Base-by-base conservation (phyloP, 1,284 basidiomycete species). In the Vanrija humicola region DNA sequence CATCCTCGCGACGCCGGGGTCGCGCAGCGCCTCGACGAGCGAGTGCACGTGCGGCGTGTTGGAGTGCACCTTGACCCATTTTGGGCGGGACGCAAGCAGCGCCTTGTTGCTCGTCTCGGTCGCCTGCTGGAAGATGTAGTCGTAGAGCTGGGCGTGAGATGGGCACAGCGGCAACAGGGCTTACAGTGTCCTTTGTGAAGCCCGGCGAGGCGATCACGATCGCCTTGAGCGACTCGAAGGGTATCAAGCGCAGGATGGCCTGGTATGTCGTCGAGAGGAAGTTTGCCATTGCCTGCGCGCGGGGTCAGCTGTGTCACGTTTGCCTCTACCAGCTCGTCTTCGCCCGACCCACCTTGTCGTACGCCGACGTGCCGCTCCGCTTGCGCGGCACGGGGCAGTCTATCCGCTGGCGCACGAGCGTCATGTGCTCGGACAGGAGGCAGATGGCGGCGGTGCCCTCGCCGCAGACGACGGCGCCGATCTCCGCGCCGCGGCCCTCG, bases 151-250 rank as follows among this genome's bases (percentile, higher is more conserved):
- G n/a, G 50, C 48, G 18, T 9, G 9, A 29, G 43, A 18, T 10
- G n/a, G 16, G 12, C 23, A 45, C 12, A 16, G 10, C 6, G 3
- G 9, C 8, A 6, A n/a, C 3, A 26, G n/a, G 16, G 64, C 74
- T 54, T 46, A 97, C 89, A 1, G 87, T 81, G 64, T 99, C 96
- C 69, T 89, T 84, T 19, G 94, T 89, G 84, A 96, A 98, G 1
- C 95, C 96, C 6, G 96, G 95, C 61, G 90, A 94, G 6, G 96
- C 96, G 63, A 99, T 87, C 47, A 98, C 90, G 64, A 99, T 88
- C 1, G 90, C 92, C 43, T 88, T 88, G 42, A 98, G 81, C 28
- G 83, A 76, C 23, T 85, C 80, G 66, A 88, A 93, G 12, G 92
- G 90, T 56, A 98, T 88, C 72, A 98, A 88, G 45, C 94, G 84